A percentile compares a stretch with the other conserved stretches of the same genome.
Evolutionary conservation across 305 asterid species (phyloP).

Genomic region (Fraxinus greggii): DNA sequence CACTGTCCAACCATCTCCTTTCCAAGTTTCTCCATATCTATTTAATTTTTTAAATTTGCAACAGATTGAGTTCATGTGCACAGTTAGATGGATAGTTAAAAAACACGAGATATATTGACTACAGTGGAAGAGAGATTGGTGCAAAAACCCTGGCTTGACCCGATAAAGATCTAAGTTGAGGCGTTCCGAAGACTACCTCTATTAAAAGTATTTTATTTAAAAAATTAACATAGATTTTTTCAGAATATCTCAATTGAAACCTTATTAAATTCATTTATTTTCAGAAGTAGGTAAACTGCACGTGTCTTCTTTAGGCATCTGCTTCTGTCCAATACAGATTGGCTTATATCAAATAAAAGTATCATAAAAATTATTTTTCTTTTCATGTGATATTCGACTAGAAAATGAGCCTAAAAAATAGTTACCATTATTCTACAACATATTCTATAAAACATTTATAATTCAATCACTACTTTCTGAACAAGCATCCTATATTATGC

Average conservation of each 20-base stretch:
- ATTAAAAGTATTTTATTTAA: no score
- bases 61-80: neutral
- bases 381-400: no score
- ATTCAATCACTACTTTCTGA: no score
- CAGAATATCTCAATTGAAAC: neutral
- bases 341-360: neutral
- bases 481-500: no score
- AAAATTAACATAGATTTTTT: no score
- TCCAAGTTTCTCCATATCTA: conserved; percentile 44
- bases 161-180: neutral
- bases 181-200: neutral
- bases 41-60: conserved; percentile 30
- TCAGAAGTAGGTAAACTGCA: neutral
- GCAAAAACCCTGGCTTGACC: neutral
- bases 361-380: no score
- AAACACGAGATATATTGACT: neutral
- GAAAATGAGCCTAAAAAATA: no score
- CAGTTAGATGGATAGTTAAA: neutral
- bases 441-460: no score
- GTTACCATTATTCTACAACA: no score
- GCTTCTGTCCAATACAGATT: neutral
- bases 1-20: conserved; percentile 55
- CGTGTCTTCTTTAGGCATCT: neutral
- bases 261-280: neutral
- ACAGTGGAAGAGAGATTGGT: neutral